phyloP scores from a whole-genome alignment of 345 rosid species.

The Brassica nigra region DNA sequence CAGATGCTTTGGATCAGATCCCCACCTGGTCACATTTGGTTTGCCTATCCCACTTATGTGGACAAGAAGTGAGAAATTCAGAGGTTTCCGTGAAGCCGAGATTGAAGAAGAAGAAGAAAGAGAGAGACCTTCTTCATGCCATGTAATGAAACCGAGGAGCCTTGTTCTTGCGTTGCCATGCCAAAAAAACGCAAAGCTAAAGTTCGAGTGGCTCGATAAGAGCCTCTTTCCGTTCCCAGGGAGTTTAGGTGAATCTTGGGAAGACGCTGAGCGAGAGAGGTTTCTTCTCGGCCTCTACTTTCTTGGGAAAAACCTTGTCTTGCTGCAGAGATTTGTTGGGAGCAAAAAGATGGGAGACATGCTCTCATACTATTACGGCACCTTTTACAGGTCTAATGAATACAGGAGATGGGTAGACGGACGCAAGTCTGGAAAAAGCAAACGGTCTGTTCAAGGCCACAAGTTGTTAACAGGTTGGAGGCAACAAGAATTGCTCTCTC shows the following conservation, averaged over 20 bases:
- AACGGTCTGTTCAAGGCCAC: constrained; percentile 53
- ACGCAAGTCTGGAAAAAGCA: constrained; percentile 51
- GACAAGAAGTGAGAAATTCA: constrained; percentile 48
- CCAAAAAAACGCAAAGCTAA: constrained; percentile 41
- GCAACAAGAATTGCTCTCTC: constrained; percentile 65
- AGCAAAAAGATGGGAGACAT: constrained; percentile 61
- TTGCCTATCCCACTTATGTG: constrained; percentile 60
- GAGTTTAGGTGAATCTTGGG: constrained; percentile 52
- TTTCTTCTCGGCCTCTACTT: constrained; percentile 74
- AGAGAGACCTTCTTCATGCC: not conserved
- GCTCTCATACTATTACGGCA: constrained; percentile 68
- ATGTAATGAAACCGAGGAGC: constrained; percentile 35
- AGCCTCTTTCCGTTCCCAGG: constrained; percentile 57
- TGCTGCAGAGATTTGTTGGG: constrained; percentile 58
- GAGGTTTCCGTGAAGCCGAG: constrained; percentile 42
- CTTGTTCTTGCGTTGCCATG: constrained; percentile 39
- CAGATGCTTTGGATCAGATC: constrained; percentile 22
- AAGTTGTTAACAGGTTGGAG: constrained; percentile 71
- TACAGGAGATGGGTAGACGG: constrained; percentile 67
- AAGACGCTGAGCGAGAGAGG: constrained; percentile 46
- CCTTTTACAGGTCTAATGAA: constrained; percentile 58
- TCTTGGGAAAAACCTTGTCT: constrained; percentile 66
- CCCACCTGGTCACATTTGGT: constrained; percentile 29
- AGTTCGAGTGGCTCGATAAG: constrained; percentile 39
- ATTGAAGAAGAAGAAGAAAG: constrained; percentile 3